A percentile compares a stretch with the other conserved stretches of the same genome.
Conservation (phyloP, 78 protist species). For the Anaeramoeba ignava region DNA sequence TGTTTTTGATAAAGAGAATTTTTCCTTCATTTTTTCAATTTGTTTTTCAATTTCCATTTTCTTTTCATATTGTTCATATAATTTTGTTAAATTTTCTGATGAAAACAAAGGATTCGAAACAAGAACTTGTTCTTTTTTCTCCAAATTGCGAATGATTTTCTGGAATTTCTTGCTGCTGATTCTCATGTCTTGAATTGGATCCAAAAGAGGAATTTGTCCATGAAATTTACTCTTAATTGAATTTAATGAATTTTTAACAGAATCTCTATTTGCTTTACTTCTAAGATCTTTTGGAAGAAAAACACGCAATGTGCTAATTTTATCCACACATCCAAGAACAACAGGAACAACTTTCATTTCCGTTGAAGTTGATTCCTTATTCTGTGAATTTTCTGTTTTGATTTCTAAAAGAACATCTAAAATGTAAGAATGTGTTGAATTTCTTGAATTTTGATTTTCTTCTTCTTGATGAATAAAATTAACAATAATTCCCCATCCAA, state of each 20-base stretch:
- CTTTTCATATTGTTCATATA: neutral
- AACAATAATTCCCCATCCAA: no score
- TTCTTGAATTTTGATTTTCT: no score
- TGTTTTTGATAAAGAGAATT: neutral
- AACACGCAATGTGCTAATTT: conserved; percentile 9
- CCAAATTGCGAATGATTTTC: neutral
- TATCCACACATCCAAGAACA: neutral
- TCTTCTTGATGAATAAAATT: no score
- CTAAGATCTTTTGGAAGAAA: conserved; percentile 16
- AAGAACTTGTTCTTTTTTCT: neutral
- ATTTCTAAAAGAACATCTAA: no score
- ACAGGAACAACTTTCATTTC: conserved; percentile 3
- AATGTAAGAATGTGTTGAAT: no score
- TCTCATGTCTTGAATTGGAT: conserved; percentile 77
- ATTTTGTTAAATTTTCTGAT: neutral
- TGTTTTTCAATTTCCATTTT: neutral
- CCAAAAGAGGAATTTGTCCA: conserved; percentile 58
- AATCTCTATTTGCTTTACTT: no score
- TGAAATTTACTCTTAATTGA: neutral
- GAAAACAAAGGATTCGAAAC: neutral
- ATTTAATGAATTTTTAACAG: no score
- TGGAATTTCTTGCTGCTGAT: conserved; percentile 15
- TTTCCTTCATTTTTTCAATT: neutral
- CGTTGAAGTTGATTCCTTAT: no score
- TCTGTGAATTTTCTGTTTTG: no score